Conservation (phyloP, 108 stramenopile genomes). For the Stephanodiscus minutulus region DNA sequence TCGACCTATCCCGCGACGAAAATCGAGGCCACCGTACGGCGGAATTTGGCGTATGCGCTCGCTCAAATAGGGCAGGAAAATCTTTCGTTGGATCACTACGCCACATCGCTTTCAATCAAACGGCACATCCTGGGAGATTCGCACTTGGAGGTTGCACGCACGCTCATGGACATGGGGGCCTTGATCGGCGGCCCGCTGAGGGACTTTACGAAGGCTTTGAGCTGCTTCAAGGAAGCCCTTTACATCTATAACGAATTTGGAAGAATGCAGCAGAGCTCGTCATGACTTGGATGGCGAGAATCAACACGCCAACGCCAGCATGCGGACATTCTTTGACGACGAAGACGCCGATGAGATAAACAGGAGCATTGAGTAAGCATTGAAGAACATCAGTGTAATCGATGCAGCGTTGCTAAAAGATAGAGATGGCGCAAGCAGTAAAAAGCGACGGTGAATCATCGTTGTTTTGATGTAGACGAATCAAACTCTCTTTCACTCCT, state of each 20-base stretch:
- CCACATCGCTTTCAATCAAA: slow-evolving; percentile 37
- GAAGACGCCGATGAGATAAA: slow-evolving; percentile 23
- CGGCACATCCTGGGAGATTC: slow-evolving; percentile 33
- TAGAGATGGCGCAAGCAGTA: slow-evolving; percentile 15
- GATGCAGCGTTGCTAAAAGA: slow-evolving; percentile 37
- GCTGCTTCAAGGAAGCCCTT: slow-evolving; percentile 48
- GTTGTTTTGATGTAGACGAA: no score
- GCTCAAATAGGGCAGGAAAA: slow-evolving; percentile 31
- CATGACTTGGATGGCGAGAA: neutral
- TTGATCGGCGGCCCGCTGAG: slow-evolving; percentile 33
- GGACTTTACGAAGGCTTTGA: slow-evolving; percentile 27
- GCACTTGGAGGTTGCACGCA: slow-evolving; percentile 40
- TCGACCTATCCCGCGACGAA: slow-evolving; percentile 33
- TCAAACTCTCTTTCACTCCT: no score
- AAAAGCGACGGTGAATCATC: neutral
- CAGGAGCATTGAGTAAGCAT: slow-evolving; percentile 23
- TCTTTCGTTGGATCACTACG: slow-evolving; percentile 42
- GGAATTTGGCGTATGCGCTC: slow-evolving; percentile 27
- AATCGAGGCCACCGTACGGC: slow-evolving; percentile 42
- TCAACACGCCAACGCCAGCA: neutral
- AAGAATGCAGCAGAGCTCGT: slow-evolving; percentile 18
- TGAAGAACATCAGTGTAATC: slow-evolving; percentile 42
- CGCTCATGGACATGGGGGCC: slow-evolving; percentile 48
- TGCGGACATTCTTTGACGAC: slow-evolving; percentile 17
- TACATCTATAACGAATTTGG: slow-evolving; percentile 32